phyloP scores from a whole-genome alignment of 768 basidiomycete genomes.

The Hericium erinaceus region DNA sequence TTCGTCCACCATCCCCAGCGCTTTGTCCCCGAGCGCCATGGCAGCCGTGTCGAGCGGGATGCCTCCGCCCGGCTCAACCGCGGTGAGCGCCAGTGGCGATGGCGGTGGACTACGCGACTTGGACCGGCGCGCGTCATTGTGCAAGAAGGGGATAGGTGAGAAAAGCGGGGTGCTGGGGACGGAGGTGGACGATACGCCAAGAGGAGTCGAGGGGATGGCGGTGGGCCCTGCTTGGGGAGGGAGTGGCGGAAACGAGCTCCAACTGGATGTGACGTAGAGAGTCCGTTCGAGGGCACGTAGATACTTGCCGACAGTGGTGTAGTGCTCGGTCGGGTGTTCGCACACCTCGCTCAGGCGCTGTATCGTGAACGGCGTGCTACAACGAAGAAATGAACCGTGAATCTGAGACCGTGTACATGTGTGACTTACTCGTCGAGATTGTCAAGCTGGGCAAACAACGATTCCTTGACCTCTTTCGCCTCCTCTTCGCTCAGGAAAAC shows the following conservation, averaged over 20 bases:
- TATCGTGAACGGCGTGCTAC: slow-evolving; percentile 74
- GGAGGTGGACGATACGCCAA: slow-evolving; percentile 40
- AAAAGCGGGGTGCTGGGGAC: slow-evolving; percentile 74
- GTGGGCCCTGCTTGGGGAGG: slow-evolving; percentile 24
- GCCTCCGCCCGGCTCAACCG: slow-evolving; percentile 23
- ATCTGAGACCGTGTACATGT: neutral
- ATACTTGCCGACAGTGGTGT: slow-evolving; percentile 77
- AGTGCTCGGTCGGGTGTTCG: slow-evolving; percentile 56
- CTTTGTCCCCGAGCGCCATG: slow-evolving; percentile 32
- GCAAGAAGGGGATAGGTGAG: slow-evolving; percentile 81
- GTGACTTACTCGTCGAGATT: slow-evolving; percentile 62
- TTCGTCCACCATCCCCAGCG: slow-evolving; percentile 75
- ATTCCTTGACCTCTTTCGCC: slow-evolving; percentile 43
- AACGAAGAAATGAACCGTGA: neutral
- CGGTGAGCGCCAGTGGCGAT: slow-evolving; percentile 52
- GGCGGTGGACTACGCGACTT: slow-evolving; percentile 74
- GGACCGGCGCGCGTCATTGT: slow-evolving; percentile 73
- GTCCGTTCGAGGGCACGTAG: slow-evolving; percentile 79
- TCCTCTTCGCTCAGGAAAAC: slow-evolving; percentile 54
- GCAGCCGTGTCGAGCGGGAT: slow-evolving; percentile 23
- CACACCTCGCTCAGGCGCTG: slow-evolving; percentile 84
- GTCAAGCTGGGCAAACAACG: slow-evolving; percentile 56
- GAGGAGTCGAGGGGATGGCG: slow-evolving; percentile 24
- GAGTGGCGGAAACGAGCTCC: slow-evolving; percentile 63
- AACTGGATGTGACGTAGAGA: slow-evolving; percentile 75